phyloP scores from a whole-genome alignment of 1,139 yeast species.

The Scheffersomyces insectosa region DNA sequence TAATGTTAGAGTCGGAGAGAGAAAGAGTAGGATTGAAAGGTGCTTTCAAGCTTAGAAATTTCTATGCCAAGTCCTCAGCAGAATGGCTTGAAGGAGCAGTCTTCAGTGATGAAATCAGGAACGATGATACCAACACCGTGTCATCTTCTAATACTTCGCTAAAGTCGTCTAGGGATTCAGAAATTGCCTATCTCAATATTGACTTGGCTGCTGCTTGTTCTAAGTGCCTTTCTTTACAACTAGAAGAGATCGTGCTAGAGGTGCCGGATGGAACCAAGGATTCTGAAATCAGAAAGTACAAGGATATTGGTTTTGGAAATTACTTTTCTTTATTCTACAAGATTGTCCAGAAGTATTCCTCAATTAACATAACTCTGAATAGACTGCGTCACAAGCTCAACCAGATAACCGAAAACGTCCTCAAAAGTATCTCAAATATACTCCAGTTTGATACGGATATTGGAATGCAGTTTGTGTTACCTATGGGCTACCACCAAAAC shows the following conservation, averaged over 20 bases:
- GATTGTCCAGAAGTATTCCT: slow-evolving; percentile 63
- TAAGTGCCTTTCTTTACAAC: slow-evolving; percentile 53
- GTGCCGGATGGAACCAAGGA: slow-evolving; percentile 62
- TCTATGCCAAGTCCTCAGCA: slow-evolving; percentile 56
- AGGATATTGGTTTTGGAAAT: slow-evolving; percentile 66
- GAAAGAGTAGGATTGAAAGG: slow-evolving; percentile 49
- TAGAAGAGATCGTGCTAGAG: slow-evolving; percentile 59
- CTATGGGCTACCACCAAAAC: slow-evolving; percentile 76
- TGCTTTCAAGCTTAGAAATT: slow-evolving; percentile 59
- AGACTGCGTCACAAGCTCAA: slow-evolving; percentile 55
- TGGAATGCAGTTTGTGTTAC: slow-evolving; percentile 75
- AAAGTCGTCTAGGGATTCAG: slow-evolving; percentile 29
- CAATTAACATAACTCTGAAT: slow-evolving; percentile 20
- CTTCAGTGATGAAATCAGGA: slow-evolving; percentile 15
- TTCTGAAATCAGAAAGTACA: slow-evolving; percentile 56
- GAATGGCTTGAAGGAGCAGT: slow-evolving; percentile 71
- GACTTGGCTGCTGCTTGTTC: slow-evolving; percentile 72
- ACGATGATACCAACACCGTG: not conserved
- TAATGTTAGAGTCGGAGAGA: slow-evolving; percentile 47
- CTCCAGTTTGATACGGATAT: slow-evolving; percentile 74
- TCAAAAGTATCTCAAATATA: slow-evolving; percentile 65
- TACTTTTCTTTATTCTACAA: slow-evolving; percentile 72
- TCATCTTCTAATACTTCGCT: slow-evolving; percentile 2
- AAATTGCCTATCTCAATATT: slow-evolving; percentile 54
- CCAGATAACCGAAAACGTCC: slow-evolving; percentile 63